Evolutionary conservation across 148 eudicot genomes (phyloP).

Genomic region (Chenopodium berlandieri): DNA sequence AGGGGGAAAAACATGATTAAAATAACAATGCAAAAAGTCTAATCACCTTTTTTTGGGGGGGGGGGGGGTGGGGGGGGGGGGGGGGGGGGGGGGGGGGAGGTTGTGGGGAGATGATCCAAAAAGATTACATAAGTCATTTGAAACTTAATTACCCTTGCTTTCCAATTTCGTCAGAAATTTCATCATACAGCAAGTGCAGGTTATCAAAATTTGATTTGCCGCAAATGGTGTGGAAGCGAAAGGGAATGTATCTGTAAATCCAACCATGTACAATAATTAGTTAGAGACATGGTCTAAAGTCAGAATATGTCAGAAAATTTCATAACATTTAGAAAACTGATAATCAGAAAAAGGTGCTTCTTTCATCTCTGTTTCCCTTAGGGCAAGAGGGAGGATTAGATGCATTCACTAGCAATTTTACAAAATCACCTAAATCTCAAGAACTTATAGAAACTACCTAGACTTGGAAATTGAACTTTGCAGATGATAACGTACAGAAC

Average conservation of each 20-base stretch:
- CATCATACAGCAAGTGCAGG: conserved; percentile 59
- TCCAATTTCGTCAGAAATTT: conserved; percentile 68
- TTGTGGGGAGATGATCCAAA: not conserved
- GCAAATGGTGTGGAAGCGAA: conserved; percentile 81
- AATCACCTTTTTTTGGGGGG: not conserved
- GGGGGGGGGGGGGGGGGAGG: not conserved
- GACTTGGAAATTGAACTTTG: not conserved
- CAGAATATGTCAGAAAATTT: conserved; percentile 5
- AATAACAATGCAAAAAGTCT: conserved; percentile 34
- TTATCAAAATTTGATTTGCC: conserved; percentile 73
- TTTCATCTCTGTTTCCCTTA: not conserved
- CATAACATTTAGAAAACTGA: not conserved
- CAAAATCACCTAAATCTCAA: not conserved
- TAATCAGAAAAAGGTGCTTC: not conserved
- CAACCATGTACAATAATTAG: conserved; percentile 24
- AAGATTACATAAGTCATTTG: not conserved
- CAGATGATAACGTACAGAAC: not conserved
- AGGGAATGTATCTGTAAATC: conserved; percentile 67
- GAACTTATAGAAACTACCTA: not conserved
- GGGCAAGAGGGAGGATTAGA: not conserved
- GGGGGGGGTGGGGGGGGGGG: not conserved
- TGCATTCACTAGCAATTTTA: not conserved
- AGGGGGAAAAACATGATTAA: conserved; percentile 52
- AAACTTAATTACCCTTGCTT: conserved; percentile 68
- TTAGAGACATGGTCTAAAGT: not conserved